phyloP scores from a whole-genome alignment of 768 basidiomycete species.

The Russula earlei region DNA sequence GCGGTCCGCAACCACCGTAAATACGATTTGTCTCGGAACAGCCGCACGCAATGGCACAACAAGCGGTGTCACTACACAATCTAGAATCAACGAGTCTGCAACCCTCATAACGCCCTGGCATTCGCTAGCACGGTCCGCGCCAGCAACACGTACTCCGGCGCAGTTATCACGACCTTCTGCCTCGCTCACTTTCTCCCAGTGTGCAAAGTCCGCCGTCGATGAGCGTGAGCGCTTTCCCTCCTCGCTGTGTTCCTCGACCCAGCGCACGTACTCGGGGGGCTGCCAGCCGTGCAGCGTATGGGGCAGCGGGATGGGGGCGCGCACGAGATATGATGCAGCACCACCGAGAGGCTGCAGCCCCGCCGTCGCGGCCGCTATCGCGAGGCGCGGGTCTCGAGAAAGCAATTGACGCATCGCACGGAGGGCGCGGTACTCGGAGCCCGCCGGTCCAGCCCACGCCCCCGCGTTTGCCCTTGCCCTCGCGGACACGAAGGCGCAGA shows the following conservation, averaged over 20 bases:
- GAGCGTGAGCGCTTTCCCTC: constrained; percentile 71
- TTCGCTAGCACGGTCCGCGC: constrained; percentile 56
- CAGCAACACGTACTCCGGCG: constrained; percentile 52
- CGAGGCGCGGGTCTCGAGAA: constrained; percentile 71
- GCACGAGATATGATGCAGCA: constrained; percentile 89
- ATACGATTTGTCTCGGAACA: no score
- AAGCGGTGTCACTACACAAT: no score
- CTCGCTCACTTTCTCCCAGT: constrained; percentile 69
- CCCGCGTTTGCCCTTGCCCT: constrained; percentile 46
- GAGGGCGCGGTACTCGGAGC: constrained; percentile 79
- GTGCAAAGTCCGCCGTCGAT: constrained; percentile 68
- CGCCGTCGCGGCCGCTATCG: constrained; percentile 53
- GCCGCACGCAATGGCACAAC: no score
- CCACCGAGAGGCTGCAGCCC: constrained; percentile 81
- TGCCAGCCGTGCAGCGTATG: constrained; percentile 90
- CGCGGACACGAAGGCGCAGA: constrained; percentile 71
- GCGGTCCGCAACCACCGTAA: no score
- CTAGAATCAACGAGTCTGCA: no score
- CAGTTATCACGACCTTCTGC: constrained; percentile 40
- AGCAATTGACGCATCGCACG: constrained; percentile 82
- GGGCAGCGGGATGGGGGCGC: constrained; percentile 77
- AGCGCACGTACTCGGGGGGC: constrained; percentile 91
- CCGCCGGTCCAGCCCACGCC: constrained; percentile 57
- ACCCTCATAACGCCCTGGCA: constrained; percentile 19
- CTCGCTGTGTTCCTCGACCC: constrained; percentile 86